Percentiles rank a stretch among this genome's conserved stretches.
phyloP scores from a whole-genome alignment of 148 eudicot genomes.

The Euryodendron excelsum region DNA sequence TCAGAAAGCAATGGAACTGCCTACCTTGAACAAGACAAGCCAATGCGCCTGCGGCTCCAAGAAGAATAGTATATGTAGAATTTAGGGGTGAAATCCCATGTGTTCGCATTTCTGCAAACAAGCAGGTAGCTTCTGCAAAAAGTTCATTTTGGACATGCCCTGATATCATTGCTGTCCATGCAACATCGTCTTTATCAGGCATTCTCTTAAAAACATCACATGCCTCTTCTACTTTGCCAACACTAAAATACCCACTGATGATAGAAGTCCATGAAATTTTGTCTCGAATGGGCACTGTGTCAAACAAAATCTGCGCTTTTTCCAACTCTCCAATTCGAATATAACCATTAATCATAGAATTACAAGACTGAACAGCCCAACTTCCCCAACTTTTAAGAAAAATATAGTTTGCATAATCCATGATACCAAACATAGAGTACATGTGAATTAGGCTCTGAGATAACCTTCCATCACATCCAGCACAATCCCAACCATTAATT shows the following conservation, averaged over 20 bases:
- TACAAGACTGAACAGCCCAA: constrained; percentile 32
- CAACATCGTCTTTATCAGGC: constrained; percentile 40
- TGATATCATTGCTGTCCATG: constrained; percentile 50
- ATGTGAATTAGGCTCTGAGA: constrained; percentile 33
- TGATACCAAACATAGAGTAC: constrained; percentile 36
- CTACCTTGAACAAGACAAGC: constrained; percentile 35
- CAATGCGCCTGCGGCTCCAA: constrained; percentile 41
- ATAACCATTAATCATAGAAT: constrained; percentile 40
- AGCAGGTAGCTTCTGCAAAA: constrained; percentile 36
- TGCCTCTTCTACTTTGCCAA: constrained; percentile 30
- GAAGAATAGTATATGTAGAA: constrained; percentile 36
- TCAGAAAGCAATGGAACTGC: constrained; percentile 37
- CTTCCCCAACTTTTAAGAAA: constrained; percentile 20
- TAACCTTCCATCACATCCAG: constrained; percentile 22
- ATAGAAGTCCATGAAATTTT: constrained; percentile 44
- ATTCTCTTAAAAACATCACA: constrained; percentile 33
- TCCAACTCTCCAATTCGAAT: constrained; percentile 28
- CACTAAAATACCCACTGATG: constrained; percentile 36
- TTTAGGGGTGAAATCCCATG: constrained; percentile 32
- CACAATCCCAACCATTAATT: constrained; percentile 17
- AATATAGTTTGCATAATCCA: constrained; percentile 36
- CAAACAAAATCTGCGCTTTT: constrained; percentile 33
- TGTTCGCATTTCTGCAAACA: constrained; percentile 34
- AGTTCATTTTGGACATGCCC: constrained; percentile 43
- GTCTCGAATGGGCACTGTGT: constrained; percentile 29